Base-by-base conservation (phyloP, 129 eudicot genomes). In the Artemisia tridentata region DNA sequence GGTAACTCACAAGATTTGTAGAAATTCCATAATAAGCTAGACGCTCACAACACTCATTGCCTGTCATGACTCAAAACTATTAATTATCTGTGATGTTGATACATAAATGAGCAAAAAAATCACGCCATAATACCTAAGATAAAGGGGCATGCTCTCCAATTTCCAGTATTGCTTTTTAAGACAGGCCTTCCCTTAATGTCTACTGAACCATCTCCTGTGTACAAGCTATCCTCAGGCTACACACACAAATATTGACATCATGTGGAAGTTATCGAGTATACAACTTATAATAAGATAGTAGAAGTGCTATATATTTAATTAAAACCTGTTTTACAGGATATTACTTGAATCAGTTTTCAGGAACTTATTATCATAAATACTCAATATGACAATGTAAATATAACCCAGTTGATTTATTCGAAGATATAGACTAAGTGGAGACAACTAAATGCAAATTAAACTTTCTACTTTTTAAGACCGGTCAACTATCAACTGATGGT, bases 131-230 rank as follows among this genome's bases (percentile, higher is more conserved):
- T 71, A 91, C 97, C 96, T 46, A 91, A 88, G 79, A 91, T 91
- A 73, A 84, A 91, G 27, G 96, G 92, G 79, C 97, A 91, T 18
- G 97, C 97, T 82, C 85, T 88, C 97, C 97, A 88, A 72, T 81
- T 91, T 69, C 97, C 97, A 3, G 97, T 91, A 51, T 88, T 84
- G 68, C 82, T 88, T 78, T 82, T 91, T 64, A 86, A 53, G 49
- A 88, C 91, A 21, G 84, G 92, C 31, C 81, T 82, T 51, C 96
- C 96, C 73, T 86, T 86, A 47, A 86, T 50, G 67, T 88, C 96
- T 3, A 82, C 88, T 19, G 96, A 85, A 65, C 96, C 96, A 67
- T 91, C 97, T 74, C 96, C 90, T 3, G 97, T 91, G 71, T 88
- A 86, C 25, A 63, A 82, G 70, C 74, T 79, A 60, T 60, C 77